Conservation (phyloP, 208 protist species). For the Trypanosoma congolense region DNA sequence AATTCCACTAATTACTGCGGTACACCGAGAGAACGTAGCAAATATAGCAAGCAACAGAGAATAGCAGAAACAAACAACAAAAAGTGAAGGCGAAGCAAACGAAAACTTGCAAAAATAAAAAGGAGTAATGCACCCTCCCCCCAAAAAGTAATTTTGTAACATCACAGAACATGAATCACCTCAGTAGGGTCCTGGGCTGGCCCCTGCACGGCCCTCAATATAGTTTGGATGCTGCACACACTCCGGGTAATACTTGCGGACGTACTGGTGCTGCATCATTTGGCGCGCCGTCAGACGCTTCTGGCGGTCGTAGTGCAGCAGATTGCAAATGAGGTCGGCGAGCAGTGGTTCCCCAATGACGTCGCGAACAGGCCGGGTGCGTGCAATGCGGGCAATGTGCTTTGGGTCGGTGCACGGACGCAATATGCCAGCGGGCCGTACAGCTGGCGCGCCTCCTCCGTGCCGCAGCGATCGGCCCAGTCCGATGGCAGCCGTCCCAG, state of each 20-base stretch:
- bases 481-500: constrained; percentile 50
- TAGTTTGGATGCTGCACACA: constrained; percentile 48
- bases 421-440: constrained; percentile 42
- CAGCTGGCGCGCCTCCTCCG: constrained; percentile 43
- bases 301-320: constrained; percentile 72
- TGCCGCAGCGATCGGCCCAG: constrained; percentile 45
- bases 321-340: constrained; percentile 54
- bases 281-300: constrained; percentile 62
- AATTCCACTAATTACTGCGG: no score
- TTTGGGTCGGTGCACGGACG: constrained; percentile 58
- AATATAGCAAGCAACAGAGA: no score
- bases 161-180: neutral
- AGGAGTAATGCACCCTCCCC: no score
- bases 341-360: constrained; percentile 49
- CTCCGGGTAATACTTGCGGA: constrained; percentile 81
- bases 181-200: no score
- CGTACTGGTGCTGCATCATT: constrained; percentile 71
- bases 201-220: constrained; percentile 45
- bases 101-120: no score
- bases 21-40: no score
- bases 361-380: constrained; percentile 47
- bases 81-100: no score
- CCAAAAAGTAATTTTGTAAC: no score
- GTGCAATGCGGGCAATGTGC: constrained; percentile 55
- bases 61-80: no score